Percentiles rank a stretch among this genome's conserved stretches.
Evolutionary conservation across 257 asterid genomes (phyloP).

Genomic region (Solanum arcanum): DNA sequence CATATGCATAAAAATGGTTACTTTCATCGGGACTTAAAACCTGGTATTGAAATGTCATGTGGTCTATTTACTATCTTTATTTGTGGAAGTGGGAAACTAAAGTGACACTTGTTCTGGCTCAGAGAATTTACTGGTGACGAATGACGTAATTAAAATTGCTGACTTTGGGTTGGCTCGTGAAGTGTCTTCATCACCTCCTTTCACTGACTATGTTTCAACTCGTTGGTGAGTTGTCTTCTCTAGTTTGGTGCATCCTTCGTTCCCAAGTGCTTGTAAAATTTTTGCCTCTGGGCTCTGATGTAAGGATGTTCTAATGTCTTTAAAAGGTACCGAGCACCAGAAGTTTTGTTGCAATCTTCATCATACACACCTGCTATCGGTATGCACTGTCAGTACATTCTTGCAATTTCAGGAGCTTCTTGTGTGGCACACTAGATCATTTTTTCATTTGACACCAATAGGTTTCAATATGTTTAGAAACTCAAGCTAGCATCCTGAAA

Average conservation of each 20-base stretch:
- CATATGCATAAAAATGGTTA: conserved; percentile 75
- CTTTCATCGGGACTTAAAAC: conserved; percentile 92
- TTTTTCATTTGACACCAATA: background rate
- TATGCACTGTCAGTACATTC: conserved; percentile 16
- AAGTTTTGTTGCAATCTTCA: conserved; percentile 73
- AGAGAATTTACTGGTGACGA: conserved; percentile 91
- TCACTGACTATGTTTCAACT: conserved; percentile 95
- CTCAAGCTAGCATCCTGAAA: background rate
- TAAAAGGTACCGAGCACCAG: conserved; percentile 95
- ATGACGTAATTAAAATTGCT: conserved; percentile 68
- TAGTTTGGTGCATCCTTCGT: background rate
- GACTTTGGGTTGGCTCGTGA: conserved; percentile 99
- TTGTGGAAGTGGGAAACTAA: background rate
- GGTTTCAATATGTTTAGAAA: background rate
- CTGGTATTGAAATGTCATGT: conserved; percentile 46
- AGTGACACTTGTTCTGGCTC: conserved; percentile 3
- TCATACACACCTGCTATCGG: conserved; percentile 85
- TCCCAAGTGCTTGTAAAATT: background rate
- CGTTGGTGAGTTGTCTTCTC: conserved; percentile 70
- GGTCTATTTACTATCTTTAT: background rate
- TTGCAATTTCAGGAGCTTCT: background rate
- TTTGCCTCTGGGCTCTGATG: conserved; percentile 10
- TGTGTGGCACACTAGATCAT: background rate
- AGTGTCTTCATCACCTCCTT: conserved; percentile 79
- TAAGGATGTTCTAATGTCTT: background rate